Evolutionary conservation across 805 yeast species (phyloP).

Genomic region (Yamadazyma kitorensis): DNA sequence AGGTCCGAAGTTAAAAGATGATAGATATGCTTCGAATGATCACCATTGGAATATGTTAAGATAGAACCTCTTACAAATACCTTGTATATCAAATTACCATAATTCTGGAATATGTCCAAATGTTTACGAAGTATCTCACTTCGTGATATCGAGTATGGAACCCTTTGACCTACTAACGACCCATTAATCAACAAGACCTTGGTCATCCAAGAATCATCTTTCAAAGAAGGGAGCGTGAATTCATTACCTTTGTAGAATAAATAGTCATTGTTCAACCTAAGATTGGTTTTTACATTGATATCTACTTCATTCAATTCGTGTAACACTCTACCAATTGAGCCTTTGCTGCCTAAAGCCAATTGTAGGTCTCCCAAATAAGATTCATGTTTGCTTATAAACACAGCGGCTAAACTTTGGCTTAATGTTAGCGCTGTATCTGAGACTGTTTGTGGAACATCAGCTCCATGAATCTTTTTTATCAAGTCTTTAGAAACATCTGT

Average conservation of each 20-base stretch:
- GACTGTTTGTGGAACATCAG: no score
- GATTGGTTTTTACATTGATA: no score
- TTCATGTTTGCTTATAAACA: no score
- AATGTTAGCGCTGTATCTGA: no score
- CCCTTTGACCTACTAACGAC: neutral
- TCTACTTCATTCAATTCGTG: neutral
- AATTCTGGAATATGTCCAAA: neutral
- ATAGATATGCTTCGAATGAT: neutral
- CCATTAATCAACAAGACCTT: neutral
- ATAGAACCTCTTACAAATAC: slow-evolving; percentile 4
- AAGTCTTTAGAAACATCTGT: no score
- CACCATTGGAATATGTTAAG: slow-evolving; percentile 3
- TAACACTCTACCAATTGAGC: neutral
- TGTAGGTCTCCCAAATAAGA: neutral
- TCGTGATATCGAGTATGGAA: no score
- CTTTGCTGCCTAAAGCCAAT: neutral
- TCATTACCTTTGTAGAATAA: slow-evolving; percentile 3
- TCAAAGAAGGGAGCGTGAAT: slow-evolving; percentile 10
- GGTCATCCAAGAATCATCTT: slow-evolving; percentile 6
- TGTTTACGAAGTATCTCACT: no score
- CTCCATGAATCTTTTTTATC: no score
- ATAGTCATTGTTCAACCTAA: no score
- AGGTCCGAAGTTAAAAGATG: slow-evolving; percentile 9
- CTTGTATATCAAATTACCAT: slow-evolving; percentile 7
- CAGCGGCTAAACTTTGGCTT: no score